Evolutionary conservation across 345 rosid genomes (phyloP), one percentile per base, ranked within the genome.

Genomic region (Physaria fendleri): DNA sequence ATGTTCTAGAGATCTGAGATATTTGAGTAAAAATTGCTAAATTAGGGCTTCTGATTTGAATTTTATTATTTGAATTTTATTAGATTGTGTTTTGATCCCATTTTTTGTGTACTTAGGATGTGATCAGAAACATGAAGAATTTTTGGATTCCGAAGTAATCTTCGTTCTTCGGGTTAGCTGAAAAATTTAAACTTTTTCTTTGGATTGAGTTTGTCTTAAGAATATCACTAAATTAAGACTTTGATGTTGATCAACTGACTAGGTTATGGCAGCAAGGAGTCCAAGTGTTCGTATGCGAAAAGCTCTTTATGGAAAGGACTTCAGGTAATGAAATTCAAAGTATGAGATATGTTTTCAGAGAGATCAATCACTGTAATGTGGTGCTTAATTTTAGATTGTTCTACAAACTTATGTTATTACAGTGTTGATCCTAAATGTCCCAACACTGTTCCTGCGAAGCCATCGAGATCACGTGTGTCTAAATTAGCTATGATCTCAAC

Each of bases 221-320:
- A 1, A 0, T 0, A 0, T 65, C 15, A 34, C 5, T 6, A 56
- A 16, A 5, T 40, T 21, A 23, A 61, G 15, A 56, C 1, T 53
- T 62, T 56, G 56, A 50, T 45, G 30, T 23, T 66, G 3, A 16
- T 71, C 66, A 56, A 62, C 57, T 30, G 28, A 63, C 67, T 30
- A 91, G 96, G 95, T 88, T 6, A 87, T 93, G 97, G 97, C 97
- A 52, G 96, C 99, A 5, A 83, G 99, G 57, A 93, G 99, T 74
- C 99, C 99, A 52, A 89, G 71, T 54, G 72, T 89, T 30, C 74
- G 86, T 42, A 83, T 85, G 51, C 71, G 83, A 16, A 87, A 65
- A 74, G 82, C 88, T 5, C 64, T 93, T 23, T 76, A 64, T 37
- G 68, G 74, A 70, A 81, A 70, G 18, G 81, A 82, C 20, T 23